These are phyloP conservation scores for Aspergillus brunneoviolaceus DNA, from an alignment of 2,329 filamentous ascomycete species.

Conservation along the genomic window DNA sequence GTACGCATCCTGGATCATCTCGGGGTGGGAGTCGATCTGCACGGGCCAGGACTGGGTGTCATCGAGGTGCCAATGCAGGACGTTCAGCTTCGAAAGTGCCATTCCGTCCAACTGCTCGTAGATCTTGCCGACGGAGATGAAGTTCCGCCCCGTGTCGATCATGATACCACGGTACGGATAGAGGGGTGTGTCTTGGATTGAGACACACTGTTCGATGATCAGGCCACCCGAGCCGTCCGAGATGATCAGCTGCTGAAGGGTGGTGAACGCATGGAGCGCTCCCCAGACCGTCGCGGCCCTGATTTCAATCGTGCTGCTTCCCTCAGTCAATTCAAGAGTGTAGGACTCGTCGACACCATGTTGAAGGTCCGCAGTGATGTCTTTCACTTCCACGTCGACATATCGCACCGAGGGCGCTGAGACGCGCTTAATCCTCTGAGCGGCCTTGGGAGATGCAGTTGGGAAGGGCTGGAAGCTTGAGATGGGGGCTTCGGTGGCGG, in stretches of 20 bases:
- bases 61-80: slow-evolving; percentile 58
- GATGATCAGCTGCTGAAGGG: slow-evolving; percentile 58
- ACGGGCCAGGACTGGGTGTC: slow-evolving; percentile 59
- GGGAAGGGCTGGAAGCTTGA: slow-evolving; percentile 53
- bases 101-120: slow-evolving; percentile 56
- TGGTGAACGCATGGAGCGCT: slow-evolving; percentile 57
- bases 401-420: slow-evolving; percentile 35
- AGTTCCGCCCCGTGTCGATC: slow-evolving; percentile 57
- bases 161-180: slow-evolving; percentile 58
- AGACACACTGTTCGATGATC: slow-evolving; percentile 55
- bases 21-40: slow-evolving; percentile 49
- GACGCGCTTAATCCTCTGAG: slow-evolving; percentile 32
- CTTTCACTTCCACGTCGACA: slow-evolving; percentile 48
- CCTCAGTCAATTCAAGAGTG: slow-evolving; percentile 45
- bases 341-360: slow-evolving; percentile 61
- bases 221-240: slow-evolving; percentile 46
- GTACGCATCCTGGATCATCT: slow-evolving; percentile 57
- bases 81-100: slow-evolving; percentile 57
- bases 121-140: slow-evolving; percentile 52
- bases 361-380: slow-evolving; percentile 50
- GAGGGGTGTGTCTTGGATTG: slow-evolving; percentile 51
- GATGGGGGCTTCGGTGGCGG: slow-evolving; percentile 54
- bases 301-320: slow-evolving; percentile 46
- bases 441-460: slow-evolving; percentile 30
- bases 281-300: slow-evolving; percentile 55